Conservation (phyloP, 257 asterid species). For the Capsicum pubescens region DNA sequence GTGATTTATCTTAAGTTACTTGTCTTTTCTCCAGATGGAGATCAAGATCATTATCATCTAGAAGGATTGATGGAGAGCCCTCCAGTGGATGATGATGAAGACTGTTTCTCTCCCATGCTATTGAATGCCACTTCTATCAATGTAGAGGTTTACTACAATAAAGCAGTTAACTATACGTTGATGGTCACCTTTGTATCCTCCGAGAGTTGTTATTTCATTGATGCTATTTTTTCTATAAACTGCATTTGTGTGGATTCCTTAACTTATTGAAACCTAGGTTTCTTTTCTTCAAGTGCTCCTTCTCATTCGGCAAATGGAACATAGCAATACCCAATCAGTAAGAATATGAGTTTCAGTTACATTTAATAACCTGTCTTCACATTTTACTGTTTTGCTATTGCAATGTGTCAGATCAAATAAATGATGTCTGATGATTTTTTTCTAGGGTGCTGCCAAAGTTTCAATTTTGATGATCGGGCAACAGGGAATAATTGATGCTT, state of each 20-base stretch:
- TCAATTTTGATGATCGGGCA: slow-evolving; percentile 94
- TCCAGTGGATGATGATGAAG: slow-evolving; percentile 88
- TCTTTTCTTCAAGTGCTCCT: slow-evolving; percentile 93
- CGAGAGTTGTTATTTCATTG: slow-evolving; percentile 29
- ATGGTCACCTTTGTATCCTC: slow-evolving; percentile 99
- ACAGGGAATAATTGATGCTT: slow-evolving; percentile 98
- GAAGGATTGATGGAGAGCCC: slow-evolving; percentile 99
- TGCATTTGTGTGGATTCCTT: slow-evolving; percentile 54
- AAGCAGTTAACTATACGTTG: slow-evolving; percentile 95
- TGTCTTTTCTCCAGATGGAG: slow-evolving; percentile 67
- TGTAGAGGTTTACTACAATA: slow-evolving; percentile 84
- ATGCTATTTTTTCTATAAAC: slow-evolving; percentile 23
- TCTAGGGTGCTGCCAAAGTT: slow-evolving; percentile 99
- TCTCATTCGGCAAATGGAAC: slow-evolving; percentile 96
- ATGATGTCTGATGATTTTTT: slow-evolving; percentile 23
- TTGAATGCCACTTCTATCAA: slow-evolving; percentile 91
- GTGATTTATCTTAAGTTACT: slow-evolving; percentile 29
- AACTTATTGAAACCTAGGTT: slow-evolving; percentile 55
- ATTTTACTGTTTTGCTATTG: neutral
- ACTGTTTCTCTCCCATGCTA: slow-evolving; percentile 94
- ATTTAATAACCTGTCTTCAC: neutral
- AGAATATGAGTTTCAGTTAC: slow-evolving; percentile 30
- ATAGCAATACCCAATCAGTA: slow-evolving; percentile 96
- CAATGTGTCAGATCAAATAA: neutral
- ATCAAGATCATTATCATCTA: slow-evolving; percentile 71